Conservation (phyloP, 2,329 filamentous ascomycete genomes). For the Aspergillus thermomutatus region DNA sequence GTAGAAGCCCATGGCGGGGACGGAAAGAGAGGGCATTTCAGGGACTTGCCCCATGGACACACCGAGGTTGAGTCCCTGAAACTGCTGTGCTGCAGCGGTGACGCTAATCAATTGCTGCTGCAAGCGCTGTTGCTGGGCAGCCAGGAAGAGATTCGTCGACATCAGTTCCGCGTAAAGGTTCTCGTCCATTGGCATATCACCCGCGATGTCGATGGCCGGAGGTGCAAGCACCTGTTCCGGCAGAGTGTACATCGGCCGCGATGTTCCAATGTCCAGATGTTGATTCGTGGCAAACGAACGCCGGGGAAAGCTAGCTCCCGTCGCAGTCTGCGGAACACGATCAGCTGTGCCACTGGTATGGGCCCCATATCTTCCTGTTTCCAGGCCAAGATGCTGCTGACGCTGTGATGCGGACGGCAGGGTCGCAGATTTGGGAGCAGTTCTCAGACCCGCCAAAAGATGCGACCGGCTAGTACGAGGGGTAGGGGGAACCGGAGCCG, state of each 20-base stretch:
- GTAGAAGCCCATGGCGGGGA: constrained; percentile 57
- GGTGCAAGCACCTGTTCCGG: constrained; percentile 73
- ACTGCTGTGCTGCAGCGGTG: constrained; percentile 78
- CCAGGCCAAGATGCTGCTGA: constrained; percentile 50
- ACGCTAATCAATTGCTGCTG: constrained; percentile 88
- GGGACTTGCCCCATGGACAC: constrained; percentile 42
- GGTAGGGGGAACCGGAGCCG: constrained; percentile 65
- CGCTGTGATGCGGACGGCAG: constrained; percentile 66
- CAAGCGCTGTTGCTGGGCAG: constrained; percentile 89
- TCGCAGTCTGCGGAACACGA: constrained; percentile 58
- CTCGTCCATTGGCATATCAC: constrained; percentile 75
- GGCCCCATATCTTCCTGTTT: constrained; percentile 47
- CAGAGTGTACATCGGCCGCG: constrained; percentile 61
- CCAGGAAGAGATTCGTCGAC: constrained; percentile 86
- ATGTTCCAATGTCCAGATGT: constrained; percentile 39
- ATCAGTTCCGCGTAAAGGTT: constrained; percentile 83
- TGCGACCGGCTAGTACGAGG: constrained; percentile 94
- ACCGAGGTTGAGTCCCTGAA: constrained; percentile 71
- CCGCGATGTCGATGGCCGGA: constrained; percentile 69
- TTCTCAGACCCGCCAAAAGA: constrained; percentile 86
- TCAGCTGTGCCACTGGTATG: constrained; percentile 42
- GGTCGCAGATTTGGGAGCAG: constrained; percentile 81
- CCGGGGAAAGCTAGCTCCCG: constrained; percentile 51
- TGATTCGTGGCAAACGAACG: constrained; percentile 37
- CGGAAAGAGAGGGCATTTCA: constrained; percentile 50